Conservation (phyloP, 2,329 filamentous ascomycete genomes). For the Fusarium pseudoanthophilum region DNA sequence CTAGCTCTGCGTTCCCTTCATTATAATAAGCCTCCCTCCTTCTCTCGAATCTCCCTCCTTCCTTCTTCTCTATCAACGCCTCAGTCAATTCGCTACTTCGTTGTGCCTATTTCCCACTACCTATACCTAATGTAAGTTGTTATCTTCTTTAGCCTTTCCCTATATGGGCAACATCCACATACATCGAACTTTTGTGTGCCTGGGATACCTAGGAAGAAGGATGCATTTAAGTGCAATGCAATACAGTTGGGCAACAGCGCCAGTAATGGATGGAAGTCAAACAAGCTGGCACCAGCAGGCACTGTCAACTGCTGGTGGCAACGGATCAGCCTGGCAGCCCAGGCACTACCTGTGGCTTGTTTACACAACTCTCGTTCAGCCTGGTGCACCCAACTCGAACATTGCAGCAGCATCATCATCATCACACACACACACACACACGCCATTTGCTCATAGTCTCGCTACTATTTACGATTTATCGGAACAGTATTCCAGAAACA, state of each 20-base stretch:
- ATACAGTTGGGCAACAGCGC: neutral
- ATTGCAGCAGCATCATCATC: constrained; percentile 1
- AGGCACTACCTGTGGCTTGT: neutral
- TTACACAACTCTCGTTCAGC: neutral
- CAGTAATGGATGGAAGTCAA: neutral
- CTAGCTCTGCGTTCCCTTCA: constrained; percentile 30
- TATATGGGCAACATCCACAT: constrained; percentile 1
- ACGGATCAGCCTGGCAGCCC: neutral
- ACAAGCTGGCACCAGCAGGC: neutral
- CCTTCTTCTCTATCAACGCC: constrained; percentile 37
- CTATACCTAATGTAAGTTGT: constrained; percentile 39
- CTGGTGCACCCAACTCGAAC: neutral
- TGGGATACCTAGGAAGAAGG: neutral
- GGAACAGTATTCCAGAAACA: neutral
- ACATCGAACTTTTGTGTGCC: neutral
- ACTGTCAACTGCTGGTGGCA: neutral
- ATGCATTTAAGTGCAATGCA: neutral
- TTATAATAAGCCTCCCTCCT: constrained; percentile 41
- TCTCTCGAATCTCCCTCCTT: constrained; percentile 9
- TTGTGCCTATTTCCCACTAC: constrained; percentile 32
- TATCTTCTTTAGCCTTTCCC: neutral
- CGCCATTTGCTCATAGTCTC: constrained; percentile 5
- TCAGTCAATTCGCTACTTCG: constrained; percentile 38
- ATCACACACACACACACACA: neutral
- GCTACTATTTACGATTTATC: constrained; percentile 2